Evolutionary conservation across 805 yeast genomes (phyloP).

Genomic region (Zygotorulaspora danielsina): DNA sequence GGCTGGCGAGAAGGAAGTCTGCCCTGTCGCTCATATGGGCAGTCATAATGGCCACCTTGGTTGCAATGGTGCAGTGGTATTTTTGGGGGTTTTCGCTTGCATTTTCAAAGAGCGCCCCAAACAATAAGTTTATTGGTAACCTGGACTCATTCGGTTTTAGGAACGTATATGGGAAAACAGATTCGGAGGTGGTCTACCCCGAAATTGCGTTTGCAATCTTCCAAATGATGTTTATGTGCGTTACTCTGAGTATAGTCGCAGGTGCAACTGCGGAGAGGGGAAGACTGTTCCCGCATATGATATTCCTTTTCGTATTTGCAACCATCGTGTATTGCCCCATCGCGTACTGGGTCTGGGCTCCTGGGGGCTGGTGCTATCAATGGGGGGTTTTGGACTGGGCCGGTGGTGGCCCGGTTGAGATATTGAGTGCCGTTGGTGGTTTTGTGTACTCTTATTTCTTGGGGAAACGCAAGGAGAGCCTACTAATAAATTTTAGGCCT

Average conservation of each 20-base stretch:
- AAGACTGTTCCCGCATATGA: constrained; percentile 74
- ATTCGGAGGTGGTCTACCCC: constrained; percentile 53
- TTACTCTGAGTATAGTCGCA: constrained; percentile 85
- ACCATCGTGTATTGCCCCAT: constrained; percentile 91
- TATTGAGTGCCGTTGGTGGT: constrained; percentile 86
- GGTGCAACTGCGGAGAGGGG: constrained; percentile 96
- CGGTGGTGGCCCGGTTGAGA: constrained; percentile 97
- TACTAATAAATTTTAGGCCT: constrained; percentile 85
- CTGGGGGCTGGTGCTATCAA: constrained; percentile 87
- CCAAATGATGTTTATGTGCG: constrained; percentile 88
- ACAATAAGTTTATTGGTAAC: constrained; percentile 85
- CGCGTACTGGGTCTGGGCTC: constrained; percentile 94
- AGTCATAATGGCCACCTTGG: constrained; percentile 64
- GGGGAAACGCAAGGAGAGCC: constrained; percentile 71
- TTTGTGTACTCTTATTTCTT: constrained; percentile 77
- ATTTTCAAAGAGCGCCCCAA: constrained; percentile 63
- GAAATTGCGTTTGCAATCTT: constrained; percentile 80
- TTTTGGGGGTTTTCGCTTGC: constrained; percentile 98
- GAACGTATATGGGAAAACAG: constrained; percentile 51
- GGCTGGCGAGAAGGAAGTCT: constrained; percentile 84
- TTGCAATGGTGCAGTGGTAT: constrained; percentile 87
- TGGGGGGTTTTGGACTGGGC: constrained; percentile 96
- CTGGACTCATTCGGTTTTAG: constrained; percentile 77
- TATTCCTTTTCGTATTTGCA: constrained; percentile 82
- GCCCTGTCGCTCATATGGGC: constrained; percentile 84